These are phyloP conservation scores for Kazachstania sp. DNA, from an alignment of 1,139 yeast species.

Conservation along the genomic window DNA sequence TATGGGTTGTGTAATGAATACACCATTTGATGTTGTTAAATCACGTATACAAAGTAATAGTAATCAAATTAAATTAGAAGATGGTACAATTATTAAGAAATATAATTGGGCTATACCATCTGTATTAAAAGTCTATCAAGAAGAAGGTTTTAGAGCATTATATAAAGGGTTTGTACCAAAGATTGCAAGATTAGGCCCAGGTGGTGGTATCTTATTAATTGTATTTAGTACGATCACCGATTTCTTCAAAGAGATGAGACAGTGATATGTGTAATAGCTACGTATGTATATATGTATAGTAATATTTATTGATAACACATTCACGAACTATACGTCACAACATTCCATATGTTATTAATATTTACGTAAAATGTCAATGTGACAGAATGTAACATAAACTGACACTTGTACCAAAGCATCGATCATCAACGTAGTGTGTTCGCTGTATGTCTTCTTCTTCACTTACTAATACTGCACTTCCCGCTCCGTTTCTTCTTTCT, in stretches of 20 bases:
- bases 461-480: no score
- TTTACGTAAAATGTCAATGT: no score
- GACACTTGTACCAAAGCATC: no score
- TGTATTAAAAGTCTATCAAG: conserved; percentile 63
- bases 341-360: no score
- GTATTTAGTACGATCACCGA: conserved; percentile 94
- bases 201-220: conserved; percentile 95
- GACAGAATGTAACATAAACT: no score
- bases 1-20: conserved; percentile 83
- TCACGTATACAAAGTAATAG: conserved; percentile 71
- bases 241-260: conserved; percentile 54
- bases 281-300: no score
- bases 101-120: conserved; percentile 92
- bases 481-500: no score
- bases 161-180: conserved; percentile 96
- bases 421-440: no score
- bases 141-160: conserved; percentile 82
- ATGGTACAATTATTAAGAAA: conserved; percentile 54
- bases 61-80: conserved; percentile 3
- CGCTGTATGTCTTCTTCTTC: no score
- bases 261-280: neutral
- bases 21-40: conserved; percentile 97
- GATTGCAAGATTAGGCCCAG: conserved; percentile 96
- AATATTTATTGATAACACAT: neutral
- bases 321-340: neutral